Evolutionary conservation across 257 asterid species (phyloP).

Genomic region (Plantago major): DNA sequence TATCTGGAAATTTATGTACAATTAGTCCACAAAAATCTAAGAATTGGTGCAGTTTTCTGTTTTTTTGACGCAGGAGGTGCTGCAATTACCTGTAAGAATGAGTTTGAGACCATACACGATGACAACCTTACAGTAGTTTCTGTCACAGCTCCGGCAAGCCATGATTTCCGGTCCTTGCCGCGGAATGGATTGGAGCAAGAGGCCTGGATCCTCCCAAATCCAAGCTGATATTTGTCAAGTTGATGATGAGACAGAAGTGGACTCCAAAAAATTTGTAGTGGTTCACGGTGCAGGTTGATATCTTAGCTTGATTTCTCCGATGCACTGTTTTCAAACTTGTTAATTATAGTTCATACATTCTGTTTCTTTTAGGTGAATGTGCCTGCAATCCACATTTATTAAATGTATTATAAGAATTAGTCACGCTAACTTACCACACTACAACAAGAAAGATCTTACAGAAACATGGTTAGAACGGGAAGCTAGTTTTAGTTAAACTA

Average conservation of each 20-base stretch:
- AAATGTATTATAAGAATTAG: not conserved
- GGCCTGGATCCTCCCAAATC: constrained; percentile 50
- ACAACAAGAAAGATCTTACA: too few relatives aligned
- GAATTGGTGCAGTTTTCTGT: constrained; percentile 2
- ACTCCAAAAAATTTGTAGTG: constrained; percentile 51
- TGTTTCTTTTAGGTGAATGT: not conserved
- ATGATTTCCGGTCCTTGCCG: constrained; percentile 46
- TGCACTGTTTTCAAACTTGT: constrained; percentile 4
- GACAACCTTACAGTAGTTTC: constrained; percentile 58
- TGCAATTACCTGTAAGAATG: constrained; percentile 85
- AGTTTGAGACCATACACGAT: constrained; percentile 69
- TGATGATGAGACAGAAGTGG: constrained; percentile 35
- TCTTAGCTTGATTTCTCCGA: constrained; percentile 16
- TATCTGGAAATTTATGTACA: not conserved
- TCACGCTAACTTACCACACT: not conserved
- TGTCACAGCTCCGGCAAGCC: constrained; percentile 68
- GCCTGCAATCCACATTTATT: not conserved
- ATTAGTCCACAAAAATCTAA: not conserved
- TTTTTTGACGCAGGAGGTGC: constrained; percentile 64
- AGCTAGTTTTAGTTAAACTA: too few relatives aligned
- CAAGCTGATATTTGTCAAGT: constrained; percentile 33
- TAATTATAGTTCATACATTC: too few relatives aligned
- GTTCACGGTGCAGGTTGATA: constrained; percentile 96
- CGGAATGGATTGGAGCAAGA: constrained; percentile 97
- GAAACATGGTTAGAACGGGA: too few relatives aligned